These are phyloP conservation scores for Mrakia blollopis DNA, from an alignment of 768 basidiomycete species.

Conservation along the genomic window DNA sequence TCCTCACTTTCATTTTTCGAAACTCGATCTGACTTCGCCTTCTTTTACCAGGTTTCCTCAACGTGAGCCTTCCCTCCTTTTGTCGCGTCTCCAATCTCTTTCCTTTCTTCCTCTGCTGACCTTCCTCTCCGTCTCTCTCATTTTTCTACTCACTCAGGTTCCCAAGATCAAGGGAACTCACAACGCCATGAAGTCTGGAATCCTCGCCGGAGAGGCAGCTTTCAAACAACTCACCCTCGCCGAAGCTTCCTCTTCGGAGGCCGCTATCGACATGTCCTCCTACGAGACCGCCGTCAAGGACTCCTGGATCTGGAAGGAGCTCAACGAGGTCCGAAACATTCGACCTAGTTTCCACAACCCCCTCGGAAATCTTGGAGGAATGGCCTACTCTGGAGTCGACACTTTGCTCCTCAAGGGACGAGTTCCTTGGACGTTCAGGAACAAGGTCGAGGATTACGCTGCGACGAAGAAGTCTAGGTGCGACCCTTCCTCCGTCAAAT, in stretches of 20 bases:
- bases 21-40: neutral
- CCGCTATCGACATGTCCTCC: slow-evolving; percentile 58
- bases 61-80: slow-evolving; percentile 54
- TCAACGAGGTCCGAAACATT: slow-evolving; percentile 84
- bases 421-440: slow-evolving; percentile 87
- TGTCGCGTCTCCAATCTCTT: neutral
- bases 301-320: slow-evolving; percentile 81
- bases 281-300: slow-evolving; percentile 66
- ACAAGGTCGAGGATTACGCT: slow-evolving; percentile 58
- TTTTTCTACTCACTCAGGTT: slow-evolving; percentile 16
- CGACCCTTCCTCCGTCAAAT: slow-evolving; percentile 29
- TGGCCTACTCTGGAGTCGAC: slow-evolving; percentile 84
- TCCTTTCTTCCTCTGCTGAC: slow-evolving; percentile 6
- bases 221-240: slow-evolving; percentile 53
- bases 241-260: slow-evolving; percentile 36
- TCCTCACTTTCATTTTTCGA: neutral
- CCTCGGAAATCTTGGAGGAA: slow-evolving; percentile 79
- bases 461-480: slow-evolving; percentile 61
- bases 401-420: slow-evolving; percentile 75
- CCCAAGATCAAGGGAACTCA: slow-evolving; percentile 86
- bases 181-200: slow-evolving; percentile 98
- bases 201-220: slow-evolving; percentile 89
- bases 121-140: no score
- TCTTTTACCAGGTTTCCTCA: slow-evolving; percentile 66
- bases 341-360: slow-evolving; percentile 75